Evolutionary conservation across 2,329 filamentous ascomycete genomes (phyloP), one percentile per base, ranked within the genome.

Genomic region (Corynespora cassiicola): DNA sequence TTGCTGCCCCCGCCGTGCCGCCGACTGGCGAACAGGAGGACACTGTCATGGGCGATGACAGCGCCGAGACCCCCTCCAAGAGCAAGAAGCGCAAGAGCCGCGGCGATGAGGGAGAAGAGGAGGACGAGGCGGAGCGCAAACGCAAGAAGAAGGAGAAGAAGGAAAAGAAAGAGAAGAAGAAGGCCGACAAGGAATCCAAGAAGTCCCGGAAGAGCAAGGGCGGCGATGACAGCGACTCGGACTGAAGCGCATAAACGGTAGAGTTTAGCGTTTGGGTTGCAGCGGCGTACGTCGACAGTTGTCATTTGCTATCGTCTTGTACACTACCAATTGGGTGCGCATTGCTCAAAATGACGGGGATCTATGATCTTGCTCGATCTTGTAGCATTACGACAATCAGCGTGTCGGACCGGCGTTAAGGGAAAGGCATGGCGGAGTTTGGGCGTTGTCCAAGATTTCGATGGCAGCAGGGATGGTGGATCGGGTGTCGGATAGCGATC

Each of bases 121-220:
- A 76, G 42, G 72, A 75, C 53, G 70, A 71, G 58, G 73, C 72
- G 5, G 73, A 75, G 57, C 69, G 72, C 40, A 75, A 75, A 61
- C 62, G 84, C 71, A 84, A 86, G 74, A 90, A 90, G 79, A 94
- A 88, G 77, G 82, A 85, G 59, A 88, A 88, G 75, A 66, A 66
- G 50, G 58, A 53, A 11, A 48, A 53, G 18, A 65, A 67, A 50
- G 35, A 42, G 20, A 35, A 25, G 19, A 47, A 42, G 17, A 65
- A 63, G 58, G 54, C 52, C 28, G 52, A 56, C 17, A 55, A 59
- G 31, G 28, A 31, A 5, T 47, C 50, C 11, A 63, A 61, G 54
- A 62, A 66, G 46, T 55, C 61, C 29, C 53, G 53, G 42, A 63
- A 66, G 52, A 53, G 52, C 50, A 63, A 61, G 48, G 57, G 35